These are phyloP conservation scores for Cenchrus americanus DNA, from an alignment of 176 grass and related monocot species.

Conservation along the genomic window DNA sequence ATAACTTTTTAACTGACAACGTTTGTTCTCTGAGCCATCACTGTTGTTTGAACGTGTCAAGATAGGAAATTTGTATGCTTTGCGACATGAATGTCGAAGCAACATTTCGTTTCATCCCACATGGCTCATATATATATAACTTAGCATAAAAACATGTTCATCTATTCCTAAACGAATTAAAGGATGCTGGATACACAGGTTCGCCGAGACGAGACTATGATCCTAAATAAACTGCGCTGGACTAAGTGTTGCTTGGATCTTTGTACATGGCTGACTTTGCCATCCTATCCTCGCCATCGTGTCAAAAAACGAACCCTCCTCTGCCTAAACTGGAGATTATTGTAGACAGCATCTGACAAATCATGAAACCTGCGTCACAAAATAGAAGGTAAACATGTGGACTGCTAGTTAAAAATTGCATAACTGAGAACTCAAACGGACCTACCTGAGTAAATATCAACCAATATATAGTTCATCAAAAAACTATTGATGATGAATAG, in stretches of 20 bases:
- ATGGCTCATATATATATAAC: not conserved
- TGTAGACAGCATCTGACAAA: not conserved
- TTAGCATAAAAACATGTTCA: not conserved
- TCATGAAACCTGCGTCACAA: slow-evolving; percentile 10
- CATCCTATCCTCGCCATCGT: not conserved
- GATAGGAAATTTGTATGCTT: no score
- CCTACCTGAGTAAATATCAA: slow-evolving; percentile 32
- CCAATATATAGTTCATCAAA: not conserved
- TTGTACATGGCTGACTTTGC: not conserved
- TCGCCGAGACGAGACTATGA: not conserved
- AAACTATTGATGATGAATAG: not conserved
- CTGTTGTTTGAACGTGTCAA: no score
- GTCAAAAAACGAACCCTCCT: not conserved
- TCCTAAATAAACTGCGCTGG: slow-evolving; percentile 8
- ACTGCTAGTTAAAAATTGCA: not conserved
- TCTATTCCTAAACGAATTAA: no score
- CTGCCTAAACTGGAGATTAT: not conserved
- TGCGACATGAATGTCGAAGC: not conserved
- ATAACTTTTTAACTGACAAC: no score
- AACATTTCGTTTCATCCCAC: not conserved
- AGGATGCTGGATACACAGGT: not conserved
- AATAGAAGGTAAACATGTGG: not conserved
- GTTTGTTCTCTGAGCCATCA: no score
- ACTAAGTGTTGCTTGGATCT: not conserved
- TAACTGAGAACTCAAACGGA: not conserved